A percentile compares a stretch with the other conserved stretches of the same genome.
These are phyloP conservation scores for Isatis lusitanica DNA, from an alignment of 441 rosid species.

Conservation along the genomic window DNA sequence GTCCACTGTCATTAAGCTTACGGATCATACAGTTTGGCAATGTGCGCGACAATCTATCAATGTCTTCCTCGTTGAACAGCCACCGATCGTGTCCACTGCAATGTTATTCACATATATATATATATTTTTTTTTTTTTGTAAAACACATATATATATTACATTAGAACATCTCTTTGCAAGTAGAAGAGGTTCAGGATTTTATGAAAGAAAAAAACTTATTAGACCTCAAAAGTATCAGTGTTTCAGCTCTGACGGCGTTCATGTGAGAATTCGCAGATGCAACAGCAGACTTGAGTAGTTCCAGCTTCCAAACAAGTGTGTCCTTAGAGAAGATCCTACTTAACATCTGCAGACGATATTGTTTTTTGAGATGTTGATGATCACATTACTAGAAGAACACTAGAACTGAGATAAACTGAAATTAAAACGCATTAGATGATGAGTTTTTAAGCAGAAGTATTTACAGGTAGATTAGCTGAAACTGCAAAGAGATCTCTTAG, in stretches of 20 bases:
- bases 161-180: constrained; percentile 1
- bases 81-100: constrained; percentile 54
- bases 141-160: neutral
- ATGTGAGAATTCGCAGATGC: constrained; percentile 24
- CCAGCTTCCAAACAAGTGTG: constrained; percentile 35
- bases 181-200: neutral
- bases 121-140: no score
- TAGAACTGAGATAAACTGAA: neutral
- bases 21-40: constrained; percentile 45
- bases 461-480: constrained; percentile 50
- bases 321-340: constrained; percentile 43
- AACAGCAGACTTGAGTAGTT: constrained; percentile 25
- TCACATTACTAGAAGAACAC: neutral
- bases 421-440: neutral
- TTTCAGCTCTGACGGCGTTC: constrained; percentile 27
- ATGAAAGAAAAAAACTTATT: neutral
- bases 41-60: constrained; percentile 30
- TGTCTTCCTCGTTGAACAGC: constrained; percentile 47
- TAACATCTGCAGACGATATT: constrained; percentile 44
- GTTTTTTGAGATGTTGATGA: constrained; percentile 22
- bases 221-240: constrained; percentile 33
- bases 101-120: neutral
- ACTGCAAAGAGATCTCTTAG: constrained; percentile 42
- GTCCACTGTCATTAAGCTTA: constrained; percentile 42
- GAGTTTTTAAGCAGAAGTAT: neutral